A percentile compares a stretch with the other conserved stretches of the same genome.
Evolutionary conservation across 805 yeast species (phyloP).

Genomic region (Zygotorulaspora chibaensis): DNA sequence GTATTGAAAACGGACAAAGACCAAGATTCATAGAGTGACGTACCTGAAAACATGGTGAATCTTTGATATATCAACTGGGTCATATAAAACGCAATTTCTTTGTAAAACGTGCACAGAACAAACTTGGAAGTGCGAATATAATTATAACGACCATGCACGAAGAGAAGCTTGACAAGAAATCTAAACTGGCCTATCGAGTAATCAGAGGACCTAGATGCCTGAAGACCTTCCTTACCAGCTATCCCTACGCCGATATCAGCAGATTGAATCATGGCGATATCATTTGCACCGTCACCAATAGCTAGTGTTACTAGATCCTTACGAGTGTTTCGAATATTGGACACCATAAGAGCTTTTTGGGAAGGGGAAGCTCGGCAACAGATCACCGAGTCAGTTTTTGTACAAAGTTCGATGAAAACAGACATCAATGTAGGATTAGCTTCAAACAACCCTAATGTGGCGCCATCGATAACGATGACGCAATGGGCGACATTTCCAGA

Average conservation of each 20-base stretch:
- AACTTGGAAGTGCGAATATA: conserved; percentile 89
- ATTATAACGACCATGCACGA: conserved; percentile 96
- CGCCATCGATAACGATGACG: conserved; percentile 94
- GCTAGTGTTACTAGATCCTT: conserved; percentile 80
- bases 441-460: conserved; percentile 70
- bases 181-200: conserved; percentile 94
- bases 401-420: conserved; percentile 77
- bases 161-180: conserved; percentile 69
- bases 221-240: conserved; percentile 95
- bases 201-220: conserved; percentile 93
- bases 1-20: conserved; percentile 97
- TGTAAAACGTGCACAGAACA: conserved; percentile 89
- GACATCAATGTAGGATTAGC: conserved; percentile 66
- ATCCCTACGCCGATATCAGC: conserved; percentile 98
- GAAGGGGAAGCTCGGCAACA: conserved; percentile 97
- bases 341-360: conserved; percentile 89
- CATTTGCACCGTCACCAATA: conserved; percentile 98
- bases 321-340: conserved; percentile 67
- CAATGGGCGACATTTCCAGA: conserved; percentile 83
- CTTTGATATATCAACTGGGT: conserved; percentile 87
- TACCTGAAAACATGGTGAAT: conserved; percentile 83
- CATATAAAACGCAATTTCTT: conserved; percentile 83
- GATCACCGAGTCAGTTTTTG: conserved; percentile 83
- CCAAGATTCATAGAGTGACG: conserved; percentile 92
- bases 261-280: conserved; percentile 97